Conservation (phyloP, 352 stramenopile species). For the Aphanomyces cochlioides region DNA sequence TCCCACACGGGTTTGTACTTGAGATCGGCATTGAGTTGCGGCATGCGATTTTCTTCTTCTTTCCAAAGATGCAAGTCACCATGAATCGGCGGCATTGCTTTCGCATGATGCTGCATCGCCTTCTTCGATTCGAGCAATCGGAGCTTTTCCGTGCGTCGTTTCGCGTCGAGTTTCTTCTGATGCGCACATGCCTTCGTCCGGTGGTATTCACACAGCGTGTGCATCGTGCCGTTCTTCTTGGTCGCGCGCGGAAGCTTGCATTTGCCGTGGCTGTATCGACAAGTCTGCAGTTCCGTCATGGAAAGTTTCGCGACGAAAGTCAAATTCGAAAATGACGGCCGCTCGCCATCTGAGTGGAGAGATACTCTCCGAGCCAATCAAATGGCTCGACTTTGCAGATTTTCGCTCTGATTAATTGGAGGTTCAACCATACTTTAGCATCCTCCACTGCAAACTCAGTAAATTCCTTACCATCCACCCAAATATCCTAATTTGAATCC, state of each 20-base stretch:
- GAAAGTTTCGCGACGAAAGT: neutral
- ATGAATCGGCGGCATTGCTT: neutral
- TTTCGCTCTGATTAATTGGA: neutral
- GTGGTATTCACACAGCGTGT: slow-evolving; percentile 76
- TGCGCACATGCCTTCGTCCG: slow-evolving; percentile 77
- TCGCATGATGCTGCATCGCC: neutral
- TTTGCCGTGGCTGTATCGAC: slow-evolving; percentile 62
- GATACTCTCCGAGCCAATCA: neutral
- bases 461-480: neutral
- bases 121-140: slow-evolving; percentile 23
- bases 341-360: neutral
- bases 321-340: slow-evolving; percentile 15
- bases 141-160: slow-evolving; percentile 59
- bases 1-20: slow-evolving; percentile 20
- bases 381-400: neutral
- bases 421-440: neutral
- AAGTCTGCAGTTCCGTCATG: slow-evolving; percentile 32
- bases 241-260: slow-evolving; percentile 64
- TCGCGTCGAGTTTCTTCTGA: slow-evolving; percentile 78
- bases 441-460: neutral
- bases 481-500: neutral
- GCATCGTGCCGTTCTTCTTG: slow-evolving; percentile 66
- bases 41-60: slow-evolving; percentile 19
- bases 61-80: slow-evolving; percentile 8
- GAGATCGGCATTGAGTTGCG: neutral